Percentiles rank a stretch among this genome's conserved stretches.
Evolutionary conservation across 345 rosid species (phyloP).

Genomic region (Lumnitzera racemosa): DNA sequence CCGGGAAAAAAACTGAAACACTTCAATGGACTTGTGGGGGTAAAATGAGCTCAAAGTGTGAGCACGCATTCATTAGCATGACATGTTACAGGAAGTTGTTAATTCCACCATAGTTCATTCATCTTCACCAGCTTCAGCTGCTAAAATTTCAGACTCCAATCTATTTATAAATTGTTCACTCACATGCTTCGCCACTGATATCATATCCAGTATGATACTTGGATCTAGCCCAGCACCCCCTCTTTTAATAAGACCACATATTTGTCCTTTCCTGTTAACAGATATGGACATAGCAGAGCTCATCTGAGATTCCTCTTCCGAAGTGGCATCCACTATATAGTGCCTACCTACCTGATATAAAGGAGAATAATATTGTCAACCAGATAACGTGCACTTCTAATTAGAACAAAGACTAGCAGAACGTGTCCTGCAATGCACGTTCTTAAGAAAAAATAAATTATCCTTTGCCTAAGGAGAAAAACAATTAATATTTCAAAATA

Average conservation of each 20-base stretch:
- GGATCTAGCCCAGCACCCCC: constrained; percentile 88
- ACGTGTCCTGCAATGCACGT: too few relatives aligned
- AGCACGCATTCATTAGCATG: too few relatives aligned
- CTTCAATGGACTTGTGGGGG: too few relatives aligned
- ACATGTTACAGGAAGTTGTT: background rate
- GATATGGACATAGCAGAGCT: constrained; percentile 83
- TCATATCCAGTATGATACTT: constrained; percentile 75
- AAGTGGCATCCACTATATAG: constrained; percentile 80
- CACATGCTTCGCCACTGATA: constrained; percentile 66
- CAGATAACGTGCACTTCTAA: too few relatives aligned
- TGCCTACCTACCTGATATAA: constrained; percentile 53
- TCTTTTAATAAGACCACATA: constrained; percentile 70
- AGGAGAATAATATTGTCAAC: too few relatives aligned
- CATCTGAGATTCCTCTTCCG: constrained; percentile 95
- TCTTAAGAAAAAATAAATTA: too few relatives aligned
- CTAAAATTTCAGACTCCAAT: constrained; percentile 67
- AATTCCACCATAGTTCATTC: constrained; percentile 10
- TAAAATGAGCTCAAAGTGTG: too few relatives aligned
- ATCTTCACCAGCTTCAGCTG: constrained; percentile 77
- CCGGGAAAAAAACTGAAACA: too few relatives aligned
- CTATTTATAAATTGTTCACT: constrained; percentile 51
- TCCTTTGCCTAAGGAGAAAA: too few relatives aligned
- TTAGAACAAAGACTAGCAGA: too few relatives aligned
- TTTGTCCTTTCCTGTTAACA: constrained; percentile 55
- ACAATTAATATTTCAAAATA: too few relatives aligned